Evolutionary conservation across 768 basidiomycete genomes (phyloP).

Genomic region (Termitomyces sp.): DNA sequence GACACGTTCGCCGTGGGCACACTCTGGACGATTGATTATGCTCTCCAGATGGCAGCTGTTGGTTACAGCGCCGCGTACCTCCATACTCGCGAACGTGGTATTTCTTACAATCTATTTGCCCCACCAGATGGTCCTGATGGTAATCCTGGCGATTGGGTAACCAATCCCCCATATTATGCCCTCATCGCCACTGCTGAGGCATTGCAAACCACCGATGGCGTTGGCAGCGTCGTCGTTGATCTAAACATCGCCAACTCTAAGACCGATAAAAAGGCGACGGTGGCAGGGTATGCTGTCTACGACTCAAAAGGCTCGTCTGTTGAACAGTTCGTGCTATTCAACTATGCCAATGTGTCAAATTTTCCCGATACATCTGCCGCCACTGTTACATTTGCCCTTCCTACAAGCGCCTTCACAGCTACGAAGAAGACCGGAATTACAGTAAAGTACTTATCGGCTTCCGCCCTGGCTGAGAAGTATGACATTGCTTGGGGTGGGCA

Average conservation of each 20-base stretch:
- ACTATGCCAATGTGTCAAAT: slow-evolving; percentile 37
- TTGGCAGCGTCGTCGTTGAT: slow-evolving; percentile 32
- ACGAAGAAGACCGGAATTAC: slow-evolving; percentile 21
- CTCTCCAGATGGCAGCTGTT: slow-evolving; percentile 42
- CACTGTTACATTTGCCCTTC: slow-evolving; percentile 31
- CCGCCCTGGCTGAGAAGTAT: slow-evolving; percentile 40
- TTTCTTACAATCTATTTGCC: slow-evolving; percentile 45
- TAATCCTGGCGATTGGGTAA: slow-evolving; percentile 35
- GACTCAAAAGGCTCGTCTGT: slow-evolving; percentile 40
- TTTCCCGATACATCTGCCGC: slow-evolving; percentile 34
- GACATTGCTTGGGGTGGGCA: slow-evolving; percentile 60
- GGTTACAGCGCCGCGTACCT: slow-evolving; percentile 44
- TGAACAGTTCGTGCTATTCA: slow-evolving; percentile 41
- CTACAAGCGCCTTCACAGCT: slow-evolving; percentile 20
- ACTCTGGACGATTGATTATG: slow-evolving; percentile 48
- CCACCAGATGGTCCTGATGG: slow-evolving; percentile 32
- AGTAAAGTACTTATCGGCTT: slow-evolving; percentile 45
- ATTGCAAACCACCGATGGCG: slow-evolving; percentile 32
- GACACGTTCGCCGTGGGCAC: slow-evolving; percentile 46
- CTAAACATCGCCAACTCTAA: slow-evolving; percentile 36
- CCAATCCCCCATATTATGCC: slow-evolving; percentile 46
- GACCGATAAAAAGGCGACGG: slow-evolving; percentile 29
- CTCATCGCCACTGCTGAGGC: slow-evolving; percentile 41
- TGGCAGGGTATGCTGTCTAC: slow-evolving; percentile 55
- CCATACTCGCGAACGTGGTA: slow-evolving; percentile 49